These are phyloP conservation scores for Pleurotus eryngii DNA, from an alignment of 768 basidiomycete species.

Conservation along the genomic window DNA sequence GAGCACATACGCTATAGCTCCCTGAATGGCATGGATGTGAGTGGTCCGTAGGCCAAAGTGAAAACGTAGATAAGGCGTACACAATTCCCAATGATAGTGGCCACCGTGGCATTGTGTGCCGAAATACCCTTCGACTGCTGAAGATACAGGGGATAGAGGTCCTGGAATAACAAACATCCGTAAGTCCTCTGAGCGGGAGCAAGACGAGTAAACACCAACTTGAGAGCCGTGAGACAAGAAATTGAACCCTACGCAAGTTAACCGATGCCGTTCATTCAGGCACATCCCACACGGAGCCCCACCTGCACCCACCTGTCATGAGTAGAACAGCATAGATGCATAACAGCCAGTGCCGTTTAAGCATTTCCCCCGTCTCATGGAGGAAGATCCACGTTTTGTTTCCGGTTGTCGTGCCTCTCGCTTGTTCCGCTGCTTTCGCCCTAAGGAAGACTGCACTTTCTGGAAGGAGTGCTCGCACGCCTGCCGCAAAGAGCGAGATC, in stretches of 20 bases:
- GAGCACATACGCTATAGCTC: slow-evolving; percentile 31
- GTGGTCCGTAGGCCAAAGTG: no score
- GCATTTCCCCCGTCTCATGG: slow-evolving; percentile 68
- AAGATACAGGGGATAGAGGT: slow-evolving; percentile 81
- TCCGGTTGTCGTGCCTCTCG: slow-evolving; percentile 52
- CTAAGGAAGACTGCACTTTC: slow-evolving; percentile 74
- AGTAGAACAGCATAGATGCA: slow-evolving; percentile 83
- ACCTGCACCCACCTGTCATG: slow-evolving; percentile 52
- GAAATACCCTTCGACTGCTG: slow-evolving; percentile 58
- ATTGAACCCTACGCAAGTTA: slow-evolving; percentile 53
- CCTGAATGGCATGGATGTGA: slow-evolving; percentile 19
- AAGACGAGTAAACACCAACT: slow-evolving; percentile 24
- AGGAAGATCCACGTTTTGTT: slow-evolving; percentile 72
- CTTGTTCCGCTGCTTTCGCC: slow-evolving; percentile 54
- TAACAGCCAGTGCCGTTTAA: slow-evolving; percentile 76
- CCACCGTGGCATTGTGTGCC: slow-evolving; percentile 55
- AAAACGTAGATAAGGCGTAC: slow-evolving; percentile 24
- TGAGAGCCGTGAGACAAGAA: slow-evolving; percentile 75
- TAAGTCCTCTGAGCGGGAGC: neutral
- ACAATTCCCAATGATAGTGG: slow-evolving; percentile 81
- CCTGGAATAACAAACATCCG: slow-evolving; percentile 28
- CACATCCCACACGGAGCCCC: neutral
- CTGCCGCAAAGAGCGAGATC: slow-evolving; percentile 66
- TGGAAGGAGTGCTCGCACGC: slow-evolving; percentile 63
- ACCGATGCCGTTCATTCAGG: neutral